These are phyloP conservation scores for Scorias spongiosa DNA, from an alignment of 2,329 filamentous ascomycete species.

Conservation along the genomic window DNA sequence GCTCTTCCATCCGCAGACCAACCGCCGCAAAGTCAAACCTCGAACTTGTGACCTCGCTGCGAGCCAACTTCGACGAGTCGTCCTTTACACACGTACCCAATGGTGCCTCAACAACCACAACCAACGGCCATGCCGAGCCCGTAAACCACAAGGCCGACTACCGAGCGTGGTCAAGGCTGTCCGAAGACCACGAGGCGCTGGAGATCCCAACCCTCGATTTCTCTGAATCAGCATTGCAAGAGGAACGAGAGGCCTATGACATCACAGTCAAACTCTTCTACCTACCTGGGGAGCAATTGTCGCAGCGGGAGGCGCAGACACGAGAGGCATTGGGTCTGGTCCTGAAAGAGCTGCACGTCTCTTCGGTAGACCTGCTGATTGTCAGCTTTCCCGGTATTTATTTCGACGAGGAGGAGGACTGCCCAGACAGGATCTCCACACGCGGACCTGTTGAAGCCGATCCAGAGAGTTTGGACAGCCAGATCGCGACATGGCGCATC, in stretches of 20 bases:
- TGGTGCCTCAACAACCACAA: constrained; percentile 7
- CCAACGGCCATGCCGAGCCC: constrained; percentile 3
- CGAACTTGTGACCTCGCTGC: constrained; percentile 78
- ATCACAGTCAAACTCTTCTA: constrained; percentile 95
- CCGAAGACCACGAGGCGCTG: constrained; percentile 32
- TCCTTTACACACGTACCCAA: constrained; percentile 7
- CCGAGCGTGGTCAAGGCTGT: constrained; percentile 51
- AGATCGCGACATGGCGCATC: constrained; percentile 52
- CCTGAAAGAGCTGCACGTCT: constrained; percentile 59
- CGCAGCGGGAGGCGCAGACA: constrained; percentile 51
- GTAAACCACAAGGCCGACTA: constrained; percentile 14
- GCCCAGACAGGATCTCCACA: constrained; percentile 42
- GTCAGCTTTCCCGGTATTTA: constrained; percentile 85
- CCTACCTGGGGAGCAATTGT: constrained; percentile 47
- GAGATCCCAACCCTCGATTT: constrained; percentile 62
- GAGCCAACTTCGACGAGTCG: constrained; percentile 51
- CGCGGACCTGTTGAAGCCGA: constrained; percentile 28
- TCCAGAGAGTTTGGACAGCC: constrained; percentile 42
- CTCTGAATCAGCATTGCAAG: constrained; percentile 53
- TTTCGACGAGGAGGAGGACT: constrained; percentile 80
- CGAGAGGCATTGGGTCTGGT: constrained; percentile 68
- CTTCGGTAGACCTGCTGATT: constrained; percentile 72
- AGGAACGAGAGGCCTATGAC: constrained; percentile 76
- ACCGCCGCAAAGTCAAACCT: constrained; percentile 74
- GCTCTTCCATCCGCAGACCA: constrained; percentile 68